Base-by-base conservation (phyloP, 139 green algal species). In the Eudorina sp. region DNA sequence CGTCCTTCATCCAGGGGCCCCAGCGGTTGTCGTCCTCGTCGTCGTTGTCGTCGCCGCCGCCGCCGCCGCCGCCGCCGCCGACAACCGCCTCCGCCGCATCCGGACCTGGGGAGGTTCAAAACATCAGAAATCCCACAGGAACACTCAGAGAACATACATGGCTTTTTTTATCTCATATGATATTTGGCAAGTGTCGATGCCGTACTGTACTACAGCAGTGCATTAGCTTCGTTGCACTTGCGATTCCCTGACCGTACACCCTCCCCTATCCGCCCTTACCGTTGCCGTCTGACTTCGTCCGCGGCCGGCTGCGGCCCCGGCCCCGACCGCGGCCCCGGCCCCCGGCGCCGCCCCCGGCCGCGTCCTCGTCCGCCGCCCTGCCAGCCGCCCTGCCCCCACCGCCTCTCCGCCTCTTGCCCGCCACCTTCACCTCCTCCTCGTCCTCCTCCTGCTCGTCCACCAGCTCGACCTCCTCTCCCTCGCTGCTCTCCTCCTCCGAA, bases 1-100 rank as follows among this genome's bases (percentile, higher is more conserved):
- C 84, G 3, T 88, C 83, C 8, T 78, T 31, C 89, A 92, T 88
- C 80, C 80, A 92, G 0, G 83, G 89, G n/a, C 89, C 89, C 89
- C 89, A 92, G 21, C 51, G 31, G 68, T 53, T 55, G 53, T 36
- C 85, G 29, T 87, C 83, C 14, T 87, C 75, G 31, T 51, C 53
- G 5, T 76, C 80, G 16, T 86, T 60, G 7, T 41, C 60, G 7
- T 36, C 14, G 27, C 23, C 55, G 9, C 60, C 86, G 45, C 25
- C 69, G 31, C 66, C 31, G 16, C 38, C 29, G 0, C 29, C 53
- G 43, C 13, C 53, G 45, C 79, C 72, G 0, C 48, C 41, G 7
- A 34, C 78, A 1, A 40, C 19, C 16, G 40, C 82, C 11, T 51
- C n/a, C 43, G 48, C 48, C 25, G 75, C n/a, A n/a, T n/a, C n/a